A percentile compares a stretch with the other conserved stretches of the same genome.
These are phyloP conservation scores for Albugo candida DNA, from an alignment of 352 stramenopile genomes.

Conservation along the genomic window DNA sequence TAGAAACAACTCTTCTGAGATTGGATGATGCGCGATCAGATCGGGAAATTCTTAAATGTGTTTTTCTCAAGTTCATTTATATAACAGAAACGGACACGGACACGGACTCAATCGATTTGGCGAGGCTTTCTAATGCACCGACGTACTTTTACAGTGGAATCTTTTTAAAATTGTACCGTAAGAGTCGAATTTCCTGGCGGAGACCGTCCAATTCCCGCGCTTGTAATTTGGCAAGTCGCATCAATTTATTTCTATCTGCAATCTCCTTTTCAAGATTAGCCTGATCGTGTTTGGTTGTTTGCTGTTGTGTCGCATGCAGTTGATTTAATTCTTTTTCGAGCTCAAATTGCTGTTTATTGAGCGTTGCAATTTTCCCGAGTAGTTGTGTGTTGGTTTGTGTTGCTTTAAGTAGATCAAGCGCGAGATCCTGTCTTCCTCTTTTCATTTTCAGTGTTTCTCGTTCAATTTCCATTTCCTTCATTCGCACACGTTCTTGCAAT, in stretches of 20 bases:
- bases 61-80: no score
- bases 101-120: no score
- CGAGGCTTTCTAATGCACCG: no score
- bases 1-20: no score
- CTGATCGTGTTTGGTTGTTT: conserved; percentile 15
- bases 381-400: conserved; percentile 75
- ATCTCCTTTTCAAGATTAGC: conserved; percentile 37
- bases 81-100: no score
- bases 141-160: no score
- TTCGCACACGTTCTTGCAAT: conserved; percentile 42
- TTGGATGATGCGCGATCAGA: no score
- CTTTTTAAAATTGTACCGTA: conserved; percentile 32
- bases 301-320: conserved; percentile 19
- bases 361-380: conserved; percentile 47
- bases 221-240: conserved; percentile 82
- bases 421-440: conserved; percentile 34
- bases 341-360: conserved; percentile 53
- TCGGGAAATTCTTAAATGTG: no score
- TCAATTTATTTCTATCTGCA: conserved; percentile 76
- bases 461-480: conserved; percentile 57
- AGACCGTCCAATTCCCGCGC: conserved; percentile 80
- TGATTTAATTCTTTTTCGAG: conserved; percentile 80
- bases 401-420: conserved; percentile 50
- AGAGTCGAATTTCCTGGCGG: conserved; percentile 74
- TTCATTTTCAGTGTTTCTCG: conserved; percentile 20